Percentiles rank a stretch among this genome's conserved stretches.
Conservation (phyloP, 2,329 filamentous ascomycete genomes). For the Xylaria sp. region DNA sequence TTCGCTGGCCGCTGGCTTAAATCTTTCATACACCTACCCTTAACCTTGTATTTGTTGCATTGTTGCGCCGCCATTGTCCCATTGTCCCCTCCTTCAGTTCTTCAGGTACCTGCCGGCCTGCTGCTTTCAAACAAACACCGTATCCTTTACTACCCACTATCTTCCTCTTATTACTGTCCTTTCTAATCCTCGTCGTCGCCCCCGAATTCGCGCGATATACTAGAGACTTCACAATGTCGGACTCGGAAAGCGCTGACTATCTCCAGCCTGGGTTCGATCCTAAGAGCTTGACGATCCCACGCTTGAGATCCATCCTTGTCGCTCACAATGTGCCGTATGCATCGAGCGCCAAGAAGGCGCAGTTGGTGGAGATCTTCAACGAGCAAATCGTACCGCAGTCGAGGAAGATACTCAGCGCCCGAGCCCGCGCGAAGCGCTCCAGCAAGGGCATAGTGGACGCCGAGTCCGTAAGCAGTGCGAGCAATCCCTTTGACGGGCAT, state of each 20-base stretch:
- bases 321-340: conserved; percentile 88
- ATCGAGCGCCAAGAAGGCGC: conserved; percentile 88
- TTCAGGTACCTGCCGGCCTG: not conserved
- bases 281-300: conserved; percentile 83
- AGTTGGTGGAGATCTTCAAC: conserved; percentile 86
- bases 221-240: conserved; percentile 61
- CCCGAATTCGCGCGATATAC: not conserved
- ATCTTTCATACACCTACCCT: not conserved
- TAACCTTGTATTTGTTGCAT: not conserved
- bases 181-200: not conserved
- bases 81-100: not conserved
- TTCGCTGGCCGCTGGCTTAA: not conserved
- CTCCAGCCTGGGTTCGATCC: conserved; percentile 89
- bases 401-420: conserved; percentile 77
- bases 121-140: not conserved
- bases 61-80: not conserved
- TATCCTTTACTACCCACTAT: not conserved
- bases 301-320: conserved; percentile 89
- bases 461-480: conserved; percentile 72
- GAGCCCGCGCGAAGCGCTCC: conserved; percentile 83
- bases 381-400: conserved; percentile 82
- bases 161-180: not conserved
- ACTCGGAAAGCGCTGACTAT: conserved; percentile 79
- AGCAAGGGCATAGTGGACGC: conserved; percentile 84
- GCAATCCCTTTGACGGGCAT: conserved; percentile 68